These are phyloP conservation scores for Mortierella sp. DNA, from an alignment of 371 early-diverging fungal species.

Conservation along the genomic window DNA sequence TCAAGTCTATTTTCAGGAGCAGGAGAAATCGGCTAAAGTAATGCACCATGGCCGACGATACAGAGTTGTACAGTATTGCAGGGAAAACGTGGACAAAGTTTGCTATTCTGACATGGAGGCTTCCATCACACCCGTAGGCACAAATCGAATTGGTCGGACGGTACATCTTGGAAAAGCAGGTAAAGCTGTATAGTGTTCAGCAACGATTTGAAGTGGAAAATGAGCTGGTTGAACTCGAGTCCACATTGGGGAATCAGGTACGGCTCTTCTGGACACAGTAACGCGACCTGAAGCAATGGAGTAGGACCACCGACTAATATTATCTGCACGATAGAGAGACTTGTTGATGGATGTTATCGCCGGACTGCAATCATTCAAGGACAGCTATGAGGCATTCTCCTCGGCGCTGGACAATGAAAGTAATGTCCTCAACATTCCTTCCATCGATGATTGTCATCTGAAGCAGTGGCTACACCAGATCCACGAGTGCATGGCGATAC, in stretches of 20 bases:
- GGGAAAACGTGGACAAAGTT: not conserved
- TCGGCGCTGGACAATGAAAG: slow-evolving; percentile 17
- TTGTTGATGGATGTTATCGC: slow-evolving; percentile 13
- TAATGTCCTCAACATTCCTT: slow-evolving; percentile 11
- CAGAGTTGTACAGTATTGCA: not conserved
- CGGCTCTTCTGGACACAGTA: too few relatives aligned
- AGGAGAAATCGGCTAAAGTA: slow-evolving; percentile 35
- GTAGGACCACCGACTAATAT: not conserved
- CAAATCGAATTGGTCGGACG: slow-evolving; percentile 14
- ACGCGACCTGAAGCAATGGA: too few relatives aligned
- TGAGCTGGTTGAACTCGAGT: slow-evolving; percentile 27
- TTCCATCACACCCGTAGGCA: slow-evolving; percentile 3
- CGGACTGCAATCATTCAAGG: slow-evolving; percentile 14
- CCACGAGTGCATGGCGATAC: slow-evolving; percentile 10
- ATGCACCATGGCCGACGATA: not conserved
- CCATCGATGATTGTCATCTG: slow-evolving; percentile 14
- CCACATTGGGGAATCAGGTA: slow-evolving; percentile 32
- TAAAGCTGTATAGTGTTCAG: slow-evolving; percentile 7
- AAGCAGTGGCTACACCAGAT: slow-evolving; percentile 30
- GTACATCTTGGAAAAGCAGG: slow-evolving; percentile 16
- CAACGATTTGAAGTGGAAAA: slow-evolving; percentile 31
- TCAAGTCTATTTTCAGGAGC: slow-evolving; percentile 9
- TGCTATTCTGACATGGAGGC: not conserved
- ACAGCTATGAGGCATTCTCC: slow-evolving; percentile 15
- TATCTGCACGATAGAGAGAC: slow-evolving; percentile 22